Evolutionary conservation across 139 green algal genomes (phyloP), one percentile per base, ranked within the genome.

Genomic region (Coccomyxa sp.): DNA sequence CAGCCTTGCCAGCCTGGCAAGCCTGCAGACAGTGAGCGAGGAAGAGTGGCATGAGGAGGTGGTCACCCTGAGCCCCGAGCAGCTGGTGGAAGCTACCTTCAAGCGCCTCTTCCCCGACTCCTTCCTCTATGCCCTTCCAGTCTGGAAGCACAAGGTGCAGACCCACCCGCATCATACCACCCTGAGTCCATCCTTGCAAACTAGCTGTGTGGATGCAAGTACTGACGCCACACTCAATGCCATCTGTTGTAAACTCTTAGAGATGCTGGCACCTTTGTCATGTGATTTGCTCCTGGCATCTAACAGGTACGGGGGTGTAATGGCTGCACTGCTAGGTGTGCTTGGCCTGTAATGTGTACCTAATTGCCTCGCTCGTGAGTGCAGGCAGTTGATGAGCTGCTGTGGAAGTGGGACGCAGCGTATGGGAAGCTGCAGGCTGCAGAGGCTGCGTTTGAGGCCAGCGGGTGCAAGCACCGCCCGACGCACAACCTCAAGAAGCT

Each of bases 381-480:
- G 64, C 79, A 83, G 82, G 69, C 68, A 34, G 87, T 94, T 64
- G 90, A 94, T 64, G 38, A 77, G 86, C 80, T 91, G 78, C 83
- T 94, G 27, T 22, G 74, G 18, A 24, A 82, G 38, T 86, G 82
- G 82, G 74, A 86, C 50, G 35, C 18, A 4, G 82, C 82, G 8
- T 79, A 40, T 38, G 41, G 36, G 34, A 31, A 68, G 31, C 82
- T 86, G 31, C 73, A 78, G 69, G 39, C 27, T 24, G 74, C 68
- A 8, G 82, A 86, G 69, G 75, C 73, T 39, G 34, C 0, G 12
- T 82, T 40, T 44, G 72, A 82, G 73, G 9, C 16, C 12, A 68
- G n/a, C 36, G 55, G 58, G 1, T 34, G 50, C 29, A 37, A 54
- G 22, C 71, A 74, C 29, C 54, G 81, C 2, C 81, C 81, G 1